Evolutionary conservation across 2,329 filamentous ascomycete species (phyloP), one percentile per base, ranked within the genome.

Genomic region (Helminthosporium solani): DNA sequence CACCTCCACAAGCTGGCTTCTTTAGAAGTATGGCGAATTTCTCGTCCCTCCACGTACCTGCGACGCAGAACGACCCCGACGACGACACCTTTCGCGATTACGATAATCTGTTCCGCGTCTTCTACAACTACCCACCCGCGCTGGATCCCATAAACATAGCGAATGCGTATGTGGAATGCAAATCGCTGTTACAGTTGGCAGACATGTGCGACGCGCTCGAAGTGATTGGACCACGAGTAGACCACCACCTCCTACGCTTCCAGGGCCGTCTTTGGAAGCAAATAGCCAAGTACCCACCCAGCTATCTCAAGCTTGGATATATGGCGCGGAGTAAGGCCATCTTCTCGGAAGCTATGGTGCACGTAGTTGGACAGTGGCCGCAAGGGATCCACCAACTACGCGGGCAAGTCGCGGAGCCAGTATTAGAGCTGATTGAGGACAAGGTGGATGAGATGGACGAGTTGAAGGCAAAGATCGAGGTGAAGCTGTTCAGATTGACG

Each of bases 311-410:
- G 47, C 80, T 97, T 1, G 91, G 90, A 30, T 96, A 90, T 61
- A 79, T 96, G 33, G 86, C 90, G 7, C 84, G 88, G 35, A 91
- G 86, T 61, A 87, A 87, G 55, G 85, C 91, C 33, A 81, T 86
- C 48, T 87, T 92, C 65, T 73, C 72, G 21, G 78, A 97, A 73
- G 90, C 91, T 0, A 78, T 97, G 39, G 88, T 96, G 42, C 92
- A 97, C 62, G 90, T 96, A 0, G 91, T 96, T 0, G 92, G 92
- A 2, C 89, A 95, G 67, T 97, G 92, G 92, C 91, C 92, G 0
- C 77, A 82, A 0, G 90, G 87, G 14, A 82, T 90, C 58, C 82
- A 86, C 20, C 88, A 88, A 58, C 80, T 96, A 28, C 84, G 88
- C 46, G 60, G 60, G 11, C 78, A 86, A 23, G 78, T 95, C 33